Evolutionary conservation across 768 basidiomycete genomes (phyloP), one percentile per base, ranked within the genome.

Genomic region (Pisolithus tinctorius): DNA sequence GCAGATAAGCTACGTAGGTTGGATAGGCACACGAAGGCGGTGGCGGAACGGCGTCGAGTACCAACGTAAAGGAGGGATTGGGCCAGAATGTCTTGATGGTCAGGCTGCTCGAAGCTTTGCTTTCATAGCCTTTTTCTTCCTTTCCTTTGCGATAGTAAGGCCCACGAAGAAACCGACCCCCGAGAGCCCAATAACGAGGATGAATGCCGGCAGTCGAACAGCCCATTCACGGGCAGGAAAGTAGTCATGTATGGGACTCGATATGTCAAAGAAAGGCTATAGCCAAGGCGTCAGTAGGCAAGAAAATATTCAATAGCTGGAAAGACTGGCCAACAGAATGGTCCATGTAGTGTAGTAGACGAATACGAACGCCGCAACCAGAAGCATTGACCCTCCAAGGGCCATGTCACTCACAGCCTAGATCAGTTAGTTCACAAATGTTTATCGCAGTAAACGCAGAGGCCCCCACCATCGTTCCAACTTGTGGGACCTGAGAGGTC

Each of bases 161-260:
- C 86, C 88, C n/a, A 95, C 69, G 67, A 96, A 92, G 37, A 76
- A 61, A 10, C 88, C 89, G 38, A 97, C 86, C 10, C 76, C 84
- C n/a, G 83, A 75, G 36, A 96, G 70, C 6, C 93, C 94, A 8
- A 87, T 62, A 5, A 93, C 75, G 7, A 98, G 79, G 46, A 94
- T 71, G 66, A 91, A 79, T 2, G 88, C 86, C 37, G 94, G 93
- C 43, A 97, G 66, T 17, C 88, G 81, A 46, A 97, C 74, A 9
- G 92, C 94, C 92, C 93, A 97, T 73, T 96, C 92, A 45, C 94
- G 76, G 5, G 88, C 64, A 0, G 91, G 95, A 66, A 98, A 97
- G 69, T 80, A 83, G 40, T 62, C 57, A 55, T 93, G 90, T 29
- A 95, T 72, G 17, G 83, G 79, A 60, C 82, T 92, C 3, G 81